Conservation (phyloP, 306 rosid genomes). For the Quercus gilva region DNA sequence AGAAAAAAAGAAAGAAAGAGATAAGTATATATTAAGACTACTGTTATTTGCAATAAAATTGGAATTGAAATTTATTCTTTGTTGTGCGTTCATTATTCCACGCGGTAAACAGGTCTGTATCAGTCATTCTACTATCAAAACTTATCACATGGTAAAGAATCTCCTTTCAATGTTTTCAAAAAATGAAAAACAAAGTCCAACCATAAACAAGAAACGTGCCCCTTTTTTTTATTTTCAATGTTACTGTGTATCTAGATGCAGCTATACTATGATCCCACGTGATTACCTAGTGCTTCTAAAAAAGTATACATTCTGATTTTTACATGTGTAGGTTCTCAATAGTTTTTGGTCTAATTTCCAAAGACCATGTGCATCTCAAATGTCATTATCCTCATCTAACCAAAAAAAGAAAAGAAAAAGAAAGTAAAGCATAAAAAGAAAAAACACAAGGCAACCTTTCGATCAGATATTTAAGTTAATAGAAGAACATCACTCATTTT, state of each 20-base stretch:
- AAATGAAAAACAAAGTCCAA: neutral
- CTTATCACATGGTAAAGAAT: no score
- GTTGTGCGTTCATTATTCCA: no score
- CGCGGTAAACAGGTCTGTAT: no score
- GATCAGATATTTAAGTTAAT: neutral
- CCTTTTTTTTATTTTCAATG: neutral
- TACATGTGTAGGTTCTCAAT: neutral
- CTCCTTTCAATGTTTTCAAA: no score
- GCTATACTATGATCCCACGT: slow-evolving; percentile 18
- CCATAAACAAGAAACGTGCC: neutral
- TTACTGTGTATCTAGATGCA: neutral
- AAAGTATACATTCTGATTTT: slow-evolving; percentile 21
- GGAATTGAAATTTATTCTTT: no score
- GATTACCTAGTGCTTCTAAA: slow-evolving; percentile 24
- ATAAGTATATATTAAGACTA: no score
- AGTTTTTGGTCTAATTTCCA: slow-evolving; percentile 33
- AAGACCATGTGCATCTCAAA: slow-evolving; percentile 30
- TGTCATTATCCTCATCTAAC: slow-evolving; percentile 21
- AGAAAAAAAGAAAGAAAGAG: no score
- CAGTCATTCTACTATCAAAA: no score
- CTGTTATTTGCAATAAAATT: no score
- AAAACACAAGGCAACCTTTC: no score
- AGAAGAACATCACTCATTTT: neutral
- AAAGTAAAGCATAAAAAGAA: neutral
- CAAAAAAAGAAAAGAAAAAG: neutral